These are phyloP conservation scores for Pseudonitzschia multiseries DNA, from an alignment of 108 stramenopile genomes.

Conservation along the genomic window DNA sequence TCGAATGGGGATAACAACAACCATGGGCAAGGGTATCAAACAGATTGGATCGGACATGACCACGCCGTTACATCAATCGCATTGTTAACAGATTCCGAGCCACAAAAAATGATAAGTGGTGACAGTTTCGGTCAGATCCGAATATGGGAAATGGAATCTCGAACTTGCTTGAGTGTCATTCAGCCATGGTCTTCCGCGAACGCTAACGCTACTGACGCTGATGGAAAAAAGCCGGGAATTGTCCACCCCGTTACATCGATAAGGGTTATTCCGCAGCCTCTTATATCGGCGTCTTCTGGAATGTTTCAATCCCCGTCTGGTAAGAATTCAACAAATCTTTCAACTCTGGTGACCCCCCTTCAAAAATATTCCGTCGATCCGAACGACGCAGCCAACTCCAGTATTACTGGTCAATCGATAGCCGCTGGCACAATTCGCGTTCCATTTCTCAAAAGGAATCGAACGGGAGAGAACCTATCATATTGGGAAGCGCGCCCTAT, in stretches of 20 bases:
- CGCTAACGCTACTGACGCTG: constrained; percentile 16
- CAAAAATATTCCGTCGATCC: constrained; percentile 28
- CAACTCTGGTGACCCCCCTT: constrained; percentile 31
- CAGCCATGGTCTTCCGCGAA: constrained; percentile 62
- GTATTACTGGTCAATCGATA: neutral
- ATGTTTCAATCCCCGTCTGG: constrained; percentile 23
- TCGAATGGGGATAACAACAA: neutral
- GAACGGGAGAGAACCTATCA: neutral
- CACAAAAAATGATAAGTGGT: constrained; percentile 58
- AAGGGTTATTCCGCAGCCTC: constrained; percentile 37
- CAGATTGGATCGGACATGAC: constrained; percentile 71
- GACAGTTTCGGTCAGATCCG: constrained; percentile 72
- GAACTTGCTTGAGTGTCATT: constrained; percentile 63
- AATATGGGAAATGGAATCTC: constrained; percentile 76
- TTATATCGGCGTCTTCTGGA: neutral
- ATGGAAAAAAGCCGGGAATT: constrained; percentile 11
- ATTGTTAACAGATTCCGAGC: constrained; percentile 45
- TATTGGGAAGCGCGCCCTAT: constrained; percentile 26
- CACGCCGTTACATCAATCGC: constrained; percentile 63
- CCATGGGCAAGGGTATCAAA: constrained; percentile 23
- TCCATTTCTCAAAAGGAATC: constrained; percentile 29
- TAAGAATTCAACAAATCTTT: constrained; percentile 17
- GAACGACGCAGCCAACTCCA: neutral
- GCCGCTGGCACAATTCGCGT: constrained; percentile 16
- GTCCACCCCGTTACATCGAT: constrained; percentile 65